Conservation (phyloP, 148 eudicot species). For the Chenopodium suecicum region DNA sequence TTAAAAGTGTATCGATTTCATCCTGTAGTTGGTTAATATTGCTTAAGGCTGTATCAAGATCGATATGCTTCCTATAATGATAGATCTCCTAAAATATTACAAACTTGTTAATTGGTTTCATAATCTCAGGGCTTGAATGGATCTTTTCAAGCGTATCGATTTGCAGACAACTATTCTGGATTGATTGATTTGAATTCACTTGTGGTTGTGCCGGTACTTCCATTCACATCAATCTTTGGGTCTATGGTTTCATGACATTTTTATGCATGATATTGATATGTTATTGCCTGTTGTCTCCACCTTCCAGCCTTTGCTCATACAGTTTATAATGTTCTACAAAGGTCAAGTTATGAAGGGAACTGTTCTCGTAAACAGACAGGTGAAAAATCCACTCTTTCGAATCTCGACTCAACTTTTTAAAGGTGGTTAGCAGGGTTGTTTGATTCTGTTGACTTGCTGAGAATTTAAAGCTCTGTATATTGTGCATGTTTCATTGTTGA, state of each 20-base stretch:
- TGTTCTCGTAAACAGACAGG: constrained; percentile 77
- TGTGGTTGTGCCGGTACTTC: constrained; percentile 46
- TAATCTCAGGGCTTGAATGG: constrained; percentile 19
- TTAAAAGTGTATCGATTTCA: too few species aligned
- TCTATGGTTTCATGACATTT: not conserved
- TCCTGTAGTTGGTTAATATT: too few species aligned
- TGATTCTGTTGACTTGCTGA: not conserved
- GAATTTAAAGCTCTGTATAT: not conserved
- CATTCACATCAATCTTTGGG: not conserved
- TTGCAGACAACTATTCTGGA: constrained; percentile 17
- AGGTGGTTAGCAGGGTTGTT: not conserved
- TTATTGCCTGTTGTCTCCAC: not conserved
- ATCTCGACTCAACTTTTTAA: not conserved
- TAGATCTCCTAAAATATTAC: too few species aligned
- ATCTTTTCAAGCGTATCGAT: constrained; percentile 23
- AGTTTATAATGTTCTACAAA: constrained; percentile 66
- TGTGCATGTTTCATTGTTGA: not conserved
- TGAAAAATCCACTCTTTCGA: constrained; percentile 5
- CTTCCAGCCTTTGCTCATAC: constrained; percentile 76
- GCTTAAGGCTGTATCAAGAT: too few species aligned
- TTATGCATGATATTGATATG: not conserved
- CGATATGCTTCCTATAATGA: too few species aligned
- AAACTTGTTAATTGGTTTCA: not conserved
- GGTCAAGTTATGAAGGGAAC: constrained; percentile 90
- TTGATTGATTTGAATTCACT: constrained; percentile 18